Evolutionary conservation across 1,139 yeast genomes (phyloP), one percentile per base, ranked within the genome.

Genomic region (Saccharomyces hybrid): DNA sequence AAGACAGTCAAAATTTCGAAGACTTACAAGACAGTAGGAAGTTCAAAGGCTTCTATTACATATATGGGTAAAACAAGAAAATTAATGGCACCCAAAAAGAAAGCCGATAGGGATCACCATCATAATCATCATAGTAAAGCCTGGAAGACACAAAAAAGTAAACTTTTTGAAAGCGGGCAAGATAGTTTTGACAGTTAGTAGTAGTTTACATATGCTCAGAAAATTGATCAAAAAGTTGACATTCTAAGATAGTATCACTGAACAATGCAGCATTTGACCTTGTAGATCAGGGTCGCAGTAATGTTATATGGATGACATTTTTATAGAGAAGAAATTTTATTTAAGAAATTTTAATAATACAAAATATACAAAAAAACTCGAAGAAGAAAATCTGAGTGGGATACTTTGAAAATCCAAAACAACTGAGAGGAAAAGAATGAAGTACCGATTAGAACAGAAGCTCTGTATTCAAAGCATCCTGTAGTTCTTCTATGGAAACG

Each of bases 31-130:
- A 77, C 78, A 19, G 84, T 82, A 1, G 75, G 82, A 1, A 82
- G 85, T 5, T 75, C 82, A 2, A 80, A 77, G 59, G 82, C 87
- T 0, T 80, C 88, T 2, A 78, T 83, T 55, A 79, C 85, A 25
- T 81, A 76, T 55, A 67, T 82, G 68, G 79, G 78, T 54, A 74
- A 65, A 46, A 66, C 65, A 19, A 60, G 71, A 49, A 67, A 64
- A 51, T 57, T 70, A 5, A 63, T 60, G 27, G 66, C 70, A 3
- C 69, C 70, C 1, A 60, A 63, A 48, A 58, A 52, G 50, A 58
- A 55, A 11, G 52, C 49, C 14, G 38, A 19, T 14, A 25, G 23
- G 13, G 25, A 49, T 29, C 29, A 34, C 16, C 50, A 23, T 19
- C 31, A 13, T 32, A 47, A 26, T 19, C 53, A 26, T 28, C 53